Percentiles rank a stretch among this genome's conserved stretches.
Evolutionary conservation across 441 rosid genomes (phyloP).

Genomic region (Croton laevigatus): DNA sequence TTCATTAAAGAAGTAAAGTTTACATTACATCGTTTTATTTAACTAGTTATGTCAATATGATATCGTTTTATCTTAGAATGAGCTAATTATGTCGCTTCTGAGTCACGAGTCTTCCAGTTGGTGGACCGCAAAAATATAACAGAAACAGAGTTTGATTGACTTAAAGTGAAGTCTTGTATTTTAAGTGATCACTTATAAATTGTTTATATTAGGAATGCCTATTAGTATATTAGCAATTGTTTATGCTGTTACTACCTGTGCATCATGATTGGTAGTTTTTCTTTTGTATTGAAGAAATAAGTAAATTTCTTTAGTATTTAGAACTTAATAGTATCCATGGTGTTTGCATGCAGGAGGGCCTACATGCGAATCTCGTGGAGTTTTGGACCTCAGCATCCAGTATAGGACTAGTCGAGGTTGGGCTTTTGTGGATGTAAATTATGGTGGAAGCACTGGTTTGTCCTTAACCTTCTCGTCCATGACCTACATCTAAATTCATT

Average conservation of each 20-base stretch:
- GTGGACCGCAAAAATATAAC: background rate
- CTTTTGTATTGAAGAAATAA: conserved; percentile 2
- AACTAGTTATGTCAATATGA: background rate
- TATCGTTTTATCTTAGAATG: background rate
- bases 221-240: no score
- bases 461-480: conserved; percentile 14
- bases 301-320: background rate
- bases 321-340: background rate
- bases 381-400: conserved; percentile 65
- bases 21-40: background rate
- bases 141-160: background rate
- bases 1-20: background rate
- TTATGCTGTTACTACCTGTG: background rate
- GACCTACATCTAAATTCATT: background rate
- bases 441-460: conserved; percentile 98
- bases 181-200: background rate
- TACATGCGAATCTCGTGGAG: conserved; percentile 67
- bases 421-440: conserved; percentile 93
- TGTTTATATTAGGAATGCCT: background rate
- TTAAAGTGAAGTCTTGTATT: background rate
- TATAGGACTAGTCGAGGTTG: conserved; percentile 98
- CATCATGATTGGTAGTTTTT: background rate
- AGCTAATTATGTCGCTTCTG: background rate
- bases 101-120: background rate
- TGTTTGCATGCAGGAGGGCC: conserved; percentile 68